A percentile compares a stretch with the other conserved stretches of the same genome.
phyloP scores from a whole-genome alignment of 129 eudicot genomes.

The Sambucus nigra region DNA sequence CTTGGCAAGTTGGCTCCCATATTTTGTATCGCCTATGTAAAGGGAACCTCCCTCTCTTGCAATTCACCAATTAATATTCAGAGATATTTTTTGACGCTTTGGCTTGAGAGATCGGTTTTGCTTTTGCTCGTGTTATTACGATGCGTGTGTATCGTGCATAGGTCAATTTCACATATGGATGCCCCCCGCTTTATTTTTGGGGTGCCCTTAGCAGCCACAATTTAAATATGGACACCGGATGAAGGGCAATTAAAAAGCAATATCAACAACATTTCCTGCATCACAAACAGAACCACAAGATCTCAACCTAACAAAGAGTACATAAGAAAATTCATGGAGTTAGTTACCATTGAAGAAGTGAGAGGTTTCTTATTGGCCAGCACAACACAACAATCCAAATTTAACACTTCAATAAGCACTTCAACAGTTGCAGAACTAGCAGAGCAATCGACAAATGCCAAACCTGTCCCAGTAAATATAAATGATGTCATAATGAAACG shows the following conservation, averaged over 20 bases:
- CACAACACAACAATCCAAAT: constrained; percentile 62
- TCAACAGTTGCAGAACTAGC: constrained; percentile 72
- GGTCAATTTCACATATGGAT: too few relatives aligned
- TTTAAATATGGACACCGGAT: too few relatives aligned
- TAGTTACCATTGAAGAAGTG: constrained; percentile 64
- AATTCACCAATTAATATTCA: too few relatives aligned
- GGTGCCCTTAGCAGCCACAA: too few relatives aligned
- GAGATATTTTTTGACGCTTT: too few relatives aligned
- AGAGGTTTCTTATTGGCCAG: constrained; percentile 97
- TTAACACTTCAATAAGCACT: constrained; percentile 39
- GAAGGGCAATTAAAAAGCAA: constrained; percentile 1
- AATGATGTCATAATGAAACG: neutral
- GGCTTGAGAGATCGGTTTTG: too few relatives aligned
- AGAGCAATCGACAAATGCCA: constrained; percentile 83
- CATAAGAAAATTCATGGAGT: constrained; percentile 1
- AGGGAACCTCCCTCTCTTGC: too few relatives aligned
- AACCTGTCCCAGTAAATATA: constrained; percentile 34
- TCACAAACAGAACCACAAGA: neutral
- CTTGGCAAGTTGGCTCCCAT: too few relatives aligned
- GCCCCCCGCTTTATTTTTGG: too few relatives aligned
- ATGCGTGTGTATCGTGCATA: too few relatives aligned
- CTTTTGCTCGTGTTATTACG: too few relatives aligned
- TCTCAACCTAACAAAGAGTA: neutral
- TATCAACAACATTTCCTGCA: neutral
- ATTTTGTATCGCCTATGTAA: too few relatives aligned